A percentile compares a stretch with the other conserved stretches of the same genome.
Conservation (phyloP, 1,284 basidiomycete species). For the Ganoderma lucidum region DNA sequence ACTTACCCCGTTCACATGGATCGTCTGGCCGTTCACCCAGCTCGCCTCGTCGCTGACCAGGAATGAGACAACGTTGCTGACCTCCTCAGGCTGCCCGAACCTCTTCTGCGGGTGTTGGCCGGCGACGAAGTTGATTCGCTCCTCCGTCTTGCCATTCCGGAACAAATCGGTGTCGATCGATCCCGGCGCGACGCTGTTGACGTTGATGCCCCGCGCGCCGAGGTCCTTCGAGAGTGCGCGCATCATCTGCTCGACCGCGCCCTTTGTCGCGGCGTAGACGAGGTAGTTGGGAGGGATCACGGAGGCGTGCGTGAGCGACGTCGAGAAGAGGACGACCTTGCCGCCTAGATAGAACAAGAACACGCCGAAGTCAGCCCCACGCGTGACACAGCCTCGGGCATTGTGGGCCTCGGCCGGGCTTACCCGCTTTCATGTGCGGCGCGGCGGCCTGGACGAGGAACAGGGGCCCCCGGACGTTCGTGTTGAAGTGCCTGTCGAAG, state of each 20-base stretch:
- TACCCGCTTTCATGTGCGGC: slow-evolving; percentile 52
- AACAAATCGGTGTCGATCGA: slow-evolving; percentile 63
- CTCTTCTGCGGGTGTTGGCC: slow-evolving; percentile 55
- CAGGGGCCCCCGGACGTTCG: slow-evolving; percentile 65
- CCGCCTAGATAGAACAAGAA: slow-evolving; percentile 44
- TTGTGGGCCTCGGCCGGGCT: slow-evolving; percentile 26
- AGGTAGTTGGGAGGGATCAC: slow-evolving; percentile 56
- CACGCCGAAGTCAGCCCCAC: neutral
- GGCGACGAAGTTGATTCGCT: slow-evolving; percentile 54
- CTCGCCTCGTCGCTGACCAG: slow-evolving; percentile 57
- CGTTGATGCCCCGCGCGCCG: slow-evolving; percentile 58
- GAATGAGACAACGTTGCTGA: slow-evolving; percentile 60
- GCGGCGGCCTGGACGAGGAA: slow-evolving; percentile 60
- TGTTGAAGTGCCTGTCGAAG: slow-evolving; percentile 57
- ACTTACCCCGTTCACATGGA: slow-evolving; percentile 62
- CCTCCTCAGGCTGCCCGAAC: slow-evolving; percentile 60
- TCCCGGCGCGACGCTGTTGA: slow-evolving; percentile 66
- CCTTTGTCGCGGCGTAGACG: slow-evolving; percentile 62
- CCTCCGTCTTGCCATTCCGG: slow-evolving; percentile 57
- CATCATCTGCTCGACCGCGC: slow-evolving; percentile 64
- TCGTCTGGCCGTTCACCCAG: slow-evolving; percentile 66
- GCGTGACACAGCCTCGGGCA: neutral
- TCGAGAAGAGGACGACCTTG: slow-evolving; percentile 64
- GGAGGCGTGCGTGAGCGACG: slow-evolving; percentile 53
- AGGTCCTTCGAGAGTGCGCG: slow-evolving; percentile 67